Base-by-base conservation (phyloP, 139 green algal species). In the Chara braunii region DNA sequence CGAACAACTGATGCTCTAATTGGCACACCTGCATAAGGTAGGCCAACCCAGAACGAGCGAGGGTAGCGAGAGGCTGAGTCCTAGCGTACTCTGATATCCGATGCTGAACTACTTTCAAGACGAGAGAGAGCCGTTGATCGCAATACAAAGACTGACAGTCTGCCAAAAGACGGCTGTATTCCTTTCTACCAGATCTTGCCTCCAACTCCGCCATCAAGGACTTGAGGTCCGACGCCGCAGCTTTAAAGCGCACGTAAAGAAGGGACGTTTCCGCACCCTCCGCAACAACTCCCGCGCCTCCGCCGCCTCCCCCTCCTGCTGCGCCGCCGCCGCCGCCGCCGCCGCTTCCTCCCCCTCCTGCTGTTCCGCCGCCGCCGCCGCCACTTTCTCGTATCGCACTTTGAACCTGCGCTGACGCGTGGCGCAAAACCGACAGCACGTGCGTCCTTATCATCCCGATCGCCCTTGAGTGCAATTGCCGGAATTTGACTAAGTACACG, bases 171-270 rank as follows among this genome's bases (percentile, higher is more conserved):
- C 83, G 75, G 12, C 45, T 51, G 69, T 96, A 98, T 75, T 97
- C 90, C 30, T 67, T 68, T 26, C 76, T 57, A 40, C 63, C 18
- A 4, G 64, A 69, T 4, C 88, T 80, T 37, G 63, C 43, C 66
- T 89, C 84, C 28, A 97, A 79, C 45, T 91, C 89, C 26, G 64
- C 52, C n/a, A 96, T 83, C 45, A 95, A 44, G 1, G 24, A 72
- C 80, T 76, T 68, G 42, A 84, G 50, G 43, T 83, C 26, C 4
- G 60, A 57, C 14, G 87, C 84, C 6, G 85, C 85, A 22, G 92
- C 87, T 18, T 88, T 56, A 81, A 97, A 97, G 6, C 85, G 74
- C 65, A 96, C 92, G 66, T 95, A 95, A 62, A 96, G 78, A 74
- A 97, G 81, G 0, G 88, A 85, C 26, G 88, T 85, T 72, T 94